Evolutionary conservation across 129 eudicot genomes (phyloP), one percentile per base, ranked within the genome.

Genomic region (Artemisia argyi): DNA sequence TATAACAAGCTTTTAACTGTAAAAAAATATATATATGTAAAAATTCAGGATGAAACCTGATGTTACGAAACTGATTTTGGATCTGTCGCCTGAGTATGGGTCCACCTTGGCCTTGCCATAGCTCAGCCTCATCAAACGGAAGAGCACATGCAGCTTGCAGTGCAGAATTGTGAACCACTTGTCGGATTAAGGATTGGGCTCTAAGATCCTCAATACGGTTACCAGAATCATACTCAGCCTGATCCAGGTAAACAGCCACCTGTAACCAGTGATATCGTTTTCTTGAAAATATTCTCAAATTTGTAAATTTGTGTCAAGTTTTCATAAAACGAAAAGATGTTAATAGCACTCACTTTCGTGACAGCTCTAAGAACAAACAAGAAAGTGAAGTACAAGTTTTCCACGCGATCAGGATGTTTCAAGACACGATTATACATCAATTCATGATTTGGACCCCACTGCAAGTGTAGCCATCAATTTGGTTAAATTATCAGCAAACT

Each of bases 51-150:
- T 11, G 46, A 46, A 52, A 49, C 54, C 14, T 49, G 13, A 49
- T 49, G n/a, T 49, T 49, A 26, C 84, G 79, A 76, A 91, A 91
- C 48, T 91, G 89, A 76, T 83, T 88, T 54, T 91, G 96, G 74
- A 83, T 91, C 69, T 91, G 92, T 82, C 78, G 96, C 85, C 80
- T 91, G 6, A 91, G 80, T 65, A 82, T 86, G 48, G 97, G 97
- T 46, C 97, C 96, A 77, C 89, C 80, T 83, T 86, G 88, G 51
- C 96, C 97, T 79, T 91, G 86, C 96, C 97, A 91, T 81, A 91
- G 50, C 56, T 88, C 81, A 57, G 96, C 96, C 72, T 91, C 97
- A 67, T 91, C 93, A 75, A 88, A 92, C 11, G 97, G 97, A 79
- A 92, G 82, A 42, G 97, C 89, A 49, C 97, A 92, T 69, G 97